phyloP scores from a whole-genome alignment of 2,329 filamentous ascomycete genomes.

The Ceratocystiopsis minuta region DNA sequence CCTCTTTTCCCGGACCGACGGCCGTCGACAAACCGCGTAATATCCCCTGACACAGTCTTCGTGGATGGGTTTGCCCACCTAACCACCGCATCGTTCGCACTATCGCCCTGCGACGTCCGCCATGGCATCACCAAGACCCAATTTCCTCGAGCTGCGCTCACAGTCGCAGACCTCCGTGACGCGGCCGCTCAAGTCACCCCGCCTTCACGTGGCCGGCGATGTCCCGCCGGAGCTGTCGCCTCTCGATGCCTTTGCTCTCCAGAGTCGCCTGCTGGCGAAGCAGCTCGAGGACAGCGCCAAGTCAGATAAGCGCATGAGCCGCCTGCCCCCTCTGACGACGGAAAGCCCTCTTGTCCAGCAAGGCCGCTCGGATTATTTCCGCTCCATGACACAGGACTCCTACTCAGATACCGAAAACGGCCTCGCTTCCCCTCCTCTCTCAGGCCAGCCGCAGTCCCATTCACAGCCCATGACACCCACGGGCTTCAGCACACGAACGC shows the following conservation, averaged over 20 bases:
- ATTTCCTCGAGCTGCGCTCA: conserved; percentile 40
- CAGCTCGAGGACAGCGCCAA: conserved; percentile 67
- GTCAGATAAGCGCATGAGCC: conserved; percentile 63
- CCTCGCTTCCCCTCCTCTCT: no score
- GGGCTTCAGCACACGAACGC: conserved; percentile 29
- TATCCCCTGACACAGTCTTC: no score
- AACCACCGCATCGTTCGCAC: no score
- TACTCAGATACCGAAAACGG: conserved; percentile 28
- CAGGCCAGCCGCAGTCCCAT: no score
- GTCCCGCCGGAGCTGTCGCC: conserved; percentile 81
- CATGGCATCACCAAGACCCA: conserved; percentile 37
- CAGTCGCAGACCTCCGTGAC: conserved; percentile 35
- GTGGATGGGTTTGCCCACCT: no score
- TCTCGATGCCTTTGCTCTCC: conserved; percentile 83
- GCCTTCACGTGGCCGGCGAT: conserved; percentile 60
- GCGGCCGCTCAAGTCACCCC: conserved; percentile 49
- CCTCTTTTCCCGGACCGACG: no score
- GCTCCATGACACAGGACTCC: conserved; percentile 50
- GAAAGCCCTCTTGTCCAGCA: conserved; percentile 62
- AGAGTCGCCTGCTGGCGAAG: conserved; percentile 72
- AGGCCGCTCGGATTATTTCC: conserved; percentile 64
- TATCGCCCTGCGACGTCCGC: conserved; percentile 5
- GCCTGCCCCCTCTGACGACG: conserved; percentile 66
- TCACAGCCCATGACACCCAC: conserved; percentile 16
- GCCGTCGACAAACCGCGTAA: no score